Base-by-base conservation (phyloP, 2,329 filamentous ascomycete genomes). In the Eutypella sp. region DNA sequence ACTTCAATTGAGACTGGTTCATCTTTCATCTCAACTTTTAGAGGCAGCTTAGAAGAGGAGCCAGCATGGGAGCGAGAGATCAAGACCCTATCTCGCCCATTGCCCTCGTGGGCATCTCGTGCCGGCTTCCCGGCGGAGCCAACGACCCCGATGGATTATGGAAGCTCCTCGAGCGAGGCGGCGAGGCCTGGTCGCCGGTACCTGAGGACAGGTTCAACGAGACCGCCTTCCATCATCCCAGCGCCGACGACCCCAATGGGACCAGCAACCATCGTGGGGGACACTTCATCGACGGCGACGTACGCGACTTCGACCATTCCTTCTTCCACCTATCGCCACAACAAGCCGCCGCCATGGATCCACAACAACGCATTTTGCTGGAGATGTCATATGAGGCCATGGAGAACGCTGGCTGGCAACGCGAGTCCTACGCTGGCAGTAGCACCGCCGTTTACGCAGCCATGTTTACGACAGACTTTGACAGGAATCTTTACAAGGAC, bases 401-500 rank as follows among this genome's bases (percentile, higher is more conserved):
- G 23, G 46, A 51, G 27, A 49, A 25, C 20, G 48, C 48, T 2
- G 52, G 48, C n/a, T 46, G 22, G 29, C 15, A 33, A 2, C 29
- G 16, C 3, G 46, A 47, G 10, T 29, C 19, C 4, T 16, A 41
- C 19, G 31, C 44, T 3, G 47, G 47, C n/a, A 40, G 42, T 3
- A 29, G 19, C 8, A 52, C 46, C 24, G 41, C 44, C 2, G 52
- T 52, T 5, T 45, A 46, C 23, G 45, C 22, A 3, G 49, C 47
- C 20, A 43, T 29, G 9, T 50, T 51, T 16, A 44, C 44, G 4
- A 24, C 36, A 11, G 50, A 54, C 22, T 52, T 45, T 33, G 46
- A 51, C 10, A 24, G 45, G 20, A 46, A 45, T 10, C 37, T 50
- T 3, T 50, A 44, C 38, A 50, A 52, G n/a, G 55, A 58, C 34